Conservation (phyloP, 805 yeast genomes). For the Blastobotrys muscicola region DNA sequence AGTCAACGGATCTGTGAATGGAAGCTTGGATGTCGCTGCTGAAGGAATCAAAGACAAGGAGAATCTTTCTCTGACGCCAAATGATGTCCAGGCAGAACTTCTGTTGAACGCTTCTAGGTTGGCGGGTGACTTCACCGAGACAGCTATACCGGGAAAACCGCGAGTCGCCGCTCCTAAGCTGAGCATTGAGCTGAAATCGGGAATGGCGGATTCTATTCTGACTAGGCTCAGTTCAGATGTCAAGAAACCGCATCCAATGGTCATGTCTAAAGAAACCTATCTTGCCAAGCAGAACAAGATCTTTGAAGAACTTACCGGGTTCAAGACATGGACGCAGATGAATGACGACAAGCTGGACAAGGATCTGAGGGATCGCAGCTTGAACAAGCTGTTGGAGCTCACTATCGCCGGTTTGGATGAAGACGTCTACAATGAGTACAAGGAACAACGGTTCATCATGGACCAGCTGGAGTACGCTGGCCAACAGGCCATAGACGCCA, state of each 20-base stretch:
- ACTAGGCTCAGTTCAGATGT: not conserved
- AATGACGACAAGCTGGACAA: conserved; percentile 2
- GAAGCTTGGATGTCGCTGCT: no score
- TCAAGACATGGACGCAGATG: conserved; percentile 5
- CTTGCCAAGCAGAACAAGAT: conserved; percentile 19
- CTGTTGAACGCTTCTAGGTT: no score
- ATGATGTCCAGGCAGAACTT: no score
- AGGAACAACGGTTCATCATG: conserved; percentile 9
- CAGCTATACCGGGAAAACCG: no score
- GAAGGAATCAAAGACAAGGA: no score
- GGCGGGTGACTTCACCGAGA: no score
- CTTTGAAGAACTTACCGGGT: conserved; percentile 19
- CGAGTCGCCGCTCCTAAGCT: no score
- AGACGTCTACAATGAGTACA: conserved; percentile 18
- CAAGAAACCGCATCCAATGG: not conserved
- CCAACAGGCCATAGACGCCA: not conserved
- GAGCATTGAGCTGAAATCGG: no score
- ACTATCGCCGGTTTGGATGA: conserved; percentile 23
- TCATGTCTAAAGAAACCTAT: conserved; percentile 19
- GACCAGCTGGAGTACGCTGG: conserved; percentile 6
- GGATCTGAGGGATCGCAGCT: conserved; percentile 6
- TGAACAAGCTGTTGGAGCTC: conserved; percentile 16
- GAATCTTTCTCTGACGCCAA: no score
- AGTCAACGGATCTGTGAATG: no score
- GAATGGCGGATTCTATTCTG: no score